A percentile compares a stretch with the other conserved stretches of the same genome.
Conservation (phyloP, 2,329 filamentous ascomycete species). For the Penicillium sp. region DNA sequence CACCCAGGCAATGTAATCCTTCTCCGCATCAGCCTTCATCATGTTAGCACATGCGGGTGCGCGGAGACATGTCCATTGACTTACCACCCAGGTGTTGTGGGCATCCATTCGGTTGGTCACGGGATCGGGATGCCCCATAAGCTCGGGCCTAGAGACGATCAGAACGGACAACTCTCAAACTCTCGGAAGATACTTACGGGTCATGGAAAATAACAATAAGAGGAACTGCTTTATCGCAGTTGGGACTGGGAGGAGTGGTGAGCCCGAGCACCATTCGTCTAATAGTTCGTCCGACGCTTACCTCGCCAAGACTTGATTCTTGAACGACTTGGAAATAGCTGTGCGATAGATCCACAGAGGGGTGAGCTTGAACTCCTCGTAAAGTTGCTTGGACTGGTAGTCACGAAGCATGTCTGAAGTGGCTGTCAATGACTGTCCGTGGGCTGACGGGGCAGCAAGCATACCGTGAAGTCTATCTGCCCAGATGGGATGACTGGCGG, state of each 20-base stretch:
- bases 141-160: constrained; percentile 54
- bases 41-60: constrained; percentile 23
- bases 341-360: constrained; percentile 74
- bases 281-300: constrained; percentile 30
- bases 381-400: constrained; percentile 68
- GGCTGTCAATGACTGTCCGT: constrained; percentile 4
- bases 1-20: constrained; percentile 81
- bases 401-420: constrained; percentile 65
- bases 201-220: constrained; percentile 87
- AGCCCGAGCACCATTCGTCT: neutral
- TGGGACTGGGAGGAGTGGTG: constrained; percentile 45
- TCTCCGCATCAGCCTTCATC: constrained; percentile 70
- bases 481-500: constrained; percentile 25
- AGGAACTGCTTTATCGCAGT: constrained; percentile 61
- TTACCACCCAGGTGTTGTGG: constrained; percentile 84
- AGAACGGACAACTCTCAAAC: constrained; percentile 11
- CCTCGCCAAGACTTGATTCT: constrained; percentile 81
- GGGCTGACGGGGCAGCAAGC: constrained; percentile 1
- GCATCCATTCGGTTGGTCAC: constrained; percentile 69
- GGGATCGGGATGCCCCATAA: constrained; percentile 63
- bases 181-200: constrained; percentile 54
- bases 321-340: constrained; percentile 68
- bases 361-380: constrained; percentile 70
- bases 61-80: constrained; percentile 33
- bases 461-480: constrained; percentile 60